Conservation (phyloP, 208 protist genomes). For the Leptomonas seymouri region DNA sequence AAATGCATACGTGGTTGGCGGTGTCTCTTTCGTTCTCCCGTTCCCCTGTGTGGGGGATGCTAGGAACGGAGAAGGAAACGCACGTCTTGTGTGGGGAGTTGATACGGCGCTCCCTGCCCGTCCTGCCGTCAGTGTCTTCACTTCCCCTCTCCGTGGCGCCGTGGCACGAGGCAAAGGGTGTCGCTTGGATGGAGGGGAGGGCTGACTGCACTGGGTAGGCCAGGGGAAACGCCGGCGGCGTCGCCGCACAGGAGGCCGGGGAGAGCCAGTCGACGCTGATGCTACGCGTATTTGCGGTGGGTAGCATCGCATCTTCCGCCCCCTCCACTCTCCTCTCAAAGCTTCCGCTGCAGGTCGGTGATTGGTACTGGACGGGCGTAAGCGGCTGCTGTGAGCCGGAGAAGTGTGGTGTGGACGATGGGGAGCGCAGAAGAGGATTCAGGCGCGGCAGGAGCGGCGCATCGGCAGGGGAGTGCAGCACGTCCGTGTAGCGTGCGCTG, state of each 20-base stretch:
- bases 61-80: conserved; percentile 1
- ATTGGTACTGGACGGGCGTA: not conserved
- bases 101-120: no score
- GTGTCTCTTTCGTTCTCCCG: not conserved
- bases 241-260: not conserved
- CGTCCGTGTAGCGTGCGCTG: not conserved
- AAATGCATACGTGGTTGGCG: not conserved
- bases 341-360: not conserved
- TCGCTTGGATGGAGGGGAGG: conserved; percentile 8
- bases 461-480: not conserved
- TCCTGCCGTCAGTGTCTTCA: not conserved
- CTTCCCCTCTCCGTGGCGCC: not conserved
- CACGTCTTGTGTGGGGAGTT: not conserved
- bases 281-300: not conserved
- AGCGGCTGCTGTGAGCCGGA: conserved; percentile 1
- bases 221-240: not conserved
- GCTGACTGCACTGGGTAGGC: not conserved
- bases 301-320: not conserved
- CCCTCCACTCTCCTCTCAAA: not conserved
- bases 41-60: not conserved
- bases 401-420: conserved; percentile 1
- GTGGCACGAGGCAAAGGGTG: not conserved
- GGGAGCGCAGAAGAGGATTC: conserved; percentile 9
- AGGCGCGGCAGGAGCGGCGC: conserved; percentile 5
- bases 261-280: not conserved